A percentile compares a stretch with the other conserved stretches of the same genome.
Conservation (phyloP, 495 filamentous ascomycete genomes). For the Pyrenula aspistea region DNA sequence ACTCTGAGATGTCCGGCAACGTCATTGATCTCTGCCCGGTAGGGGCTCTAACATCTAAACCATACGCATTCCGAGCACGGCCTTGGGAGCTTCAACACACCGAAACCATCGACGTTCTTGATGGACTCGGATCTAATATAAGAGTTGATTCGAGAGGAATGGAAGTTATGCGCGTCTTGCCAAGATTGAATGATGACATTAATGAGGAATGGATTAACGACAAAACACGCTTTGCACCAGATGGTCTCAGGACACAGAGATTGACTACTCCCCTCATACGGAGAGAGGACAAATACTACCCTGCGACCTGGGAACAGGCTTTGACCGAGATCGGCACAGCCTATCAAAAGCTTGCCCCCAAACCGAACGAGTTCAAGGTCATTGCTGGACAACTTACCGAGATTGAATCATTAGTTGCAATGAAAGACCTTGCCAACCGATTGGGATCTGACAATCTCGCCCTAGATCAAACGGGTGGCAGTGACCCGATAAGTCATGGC, state of each 20-base stretch:
- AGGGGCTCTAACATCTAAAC: slow-evolving; percentile 90
- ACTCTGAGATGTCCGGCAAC: slow-evolving; percentile 91
- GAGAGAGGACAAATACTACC: slow-evolving; percentile 74
- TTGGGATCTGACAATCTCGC: slow-evolving; percentile 92
- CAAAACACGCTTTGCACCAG: slow-evolving; percentile 92
- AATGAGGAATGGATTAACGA: slow-evolving; percentile 99
- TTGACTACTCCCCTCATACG: slow-evolving; percentile 87
- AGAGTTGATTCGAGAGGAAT: slow-evolving; percentile 85
- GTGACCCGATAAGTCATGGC: slow-evolving; percentile 77
- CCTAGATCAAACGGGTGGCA: slow-evolving; percentile 78
- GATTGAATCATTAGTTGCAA: slow-evolving; percentile 82
- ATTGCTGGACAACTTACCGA: slow-evolving; percentile 86
- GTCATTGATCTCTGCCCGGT: slow-evolving; percentile 98
- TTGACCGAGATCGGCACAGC: slow-evolving; percentile 72
- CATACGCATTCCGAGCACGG: slow-evolving; percentile 91
- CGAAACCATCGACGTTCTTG: slow-evolving; percentile 88
- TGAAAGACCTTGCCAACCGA: slow-evolving; percentile 93
- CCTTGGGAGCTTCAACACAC: slow-evolving; percentile 92
- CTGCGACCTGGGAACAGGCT: slow-evolving; percentile 88
- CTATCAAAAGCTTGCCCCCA: slow-evolving; percentile 59
- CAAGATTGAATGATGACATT: slow-evolving; percentile 89
- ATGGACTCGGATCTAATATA: slow-evolving; percentile 88
- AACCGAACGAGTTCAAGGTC: slow-evolving; percentile 89
- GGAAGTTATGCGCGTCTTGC: slow-evolving; percentile 89
- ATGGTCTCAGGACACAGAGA: slow-evolving; percentile 91